Percentiles rank a stretch among this genome's conserved stretches.
Conservation (phyloP, 2,329 filamentous ascomycete genomes). For the Colletotrichum sp. region DNA sequence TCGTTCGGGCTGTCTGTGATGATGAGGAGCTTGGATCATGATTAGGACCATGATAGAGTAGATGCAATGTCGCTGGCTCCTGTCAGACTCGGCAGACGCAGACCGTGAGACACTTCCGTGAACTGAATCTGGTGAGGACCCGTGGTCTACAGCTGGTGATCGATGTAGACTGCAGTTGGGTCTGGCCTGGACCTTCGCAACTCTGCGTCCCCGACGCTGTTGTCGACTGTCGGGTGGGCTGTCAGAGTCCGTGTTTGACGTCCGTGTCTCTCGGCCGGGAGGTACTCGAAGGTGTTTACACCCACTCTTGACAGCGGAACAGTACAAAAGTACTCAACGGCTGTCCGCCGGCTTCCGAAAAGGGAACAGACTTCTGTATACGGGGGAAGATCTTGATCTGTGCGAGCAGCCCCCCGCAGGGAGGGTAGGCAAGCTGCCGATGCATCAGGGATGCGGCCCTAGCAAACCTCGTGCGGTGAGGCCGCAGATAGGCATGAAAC, state of each 20-base stretch:
- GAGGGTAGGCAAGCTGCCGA: neutral
- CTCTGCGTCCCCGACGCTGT: slow-evolving; percentile 11
- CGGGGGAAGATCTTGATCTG: neutral
- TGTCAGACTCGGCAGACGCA: neutral
- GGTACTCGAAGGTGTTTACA: neutral
- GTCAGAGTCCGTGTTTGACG: neutral
- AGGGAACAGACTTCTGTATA: neutral
- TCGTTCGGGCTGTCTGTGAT: neutral
- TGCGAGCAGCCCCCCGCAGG: neutral
- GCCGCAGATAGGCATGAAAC: slow-evolving; percentile 1
- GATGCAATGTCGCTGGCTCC: neutral
- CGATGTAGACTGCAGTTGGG: neutral
- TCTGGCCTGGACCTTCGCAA: neutral
- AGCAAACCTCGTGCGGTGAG: neutral
- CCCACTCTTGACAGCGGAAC: neutral
- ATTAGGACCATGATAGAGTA: neutral
- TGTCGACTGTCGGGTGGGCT: neutral
- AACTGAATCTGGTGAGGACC: neutral
- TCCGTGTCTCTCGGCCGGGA: neutral
- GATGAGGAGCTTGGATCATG: neutral
- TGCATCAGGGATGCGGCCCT: neutral
- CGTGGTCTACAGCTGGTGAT: neutral
- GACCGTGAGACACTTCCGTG: slow-evolving; percentile 3
- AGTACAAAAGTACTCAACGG: neutral
- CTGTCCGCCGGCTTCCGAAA: neutral